Evolutionary conservation across 2,329 filamentous ascomycete genomes (phyloP).

Genomic region (Tolypocladium pustulatum): DNA sequence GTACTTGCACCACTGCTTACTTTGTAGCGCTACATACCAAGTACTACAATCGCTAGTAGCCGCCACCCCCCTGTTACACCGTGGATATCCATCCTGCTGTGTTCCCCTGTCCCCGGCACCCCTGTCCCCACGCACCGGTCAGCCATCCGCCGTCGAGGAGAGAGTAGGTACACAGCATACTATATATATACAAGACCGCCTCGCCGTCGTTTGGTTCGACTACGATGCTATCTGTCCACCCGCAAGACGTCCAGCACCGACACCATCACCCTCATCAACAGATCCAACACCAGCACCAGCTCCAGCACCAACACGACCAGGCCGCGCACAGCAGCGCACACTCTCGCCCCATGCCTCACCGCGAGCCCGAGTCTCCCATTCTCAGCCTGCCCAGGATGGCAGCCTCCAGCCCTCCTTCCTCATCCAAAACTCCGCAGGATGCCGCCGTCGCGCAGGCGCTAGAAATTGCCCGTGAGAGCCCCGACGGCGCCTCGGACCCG

Average conservation of each 20-base stretch:
- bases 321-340: background rate
- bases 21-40: background rate
- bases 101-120: background rate
- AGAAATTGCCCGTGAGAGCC: conserved; percentile 64
- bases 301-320: background rate
- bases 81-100: background rate
- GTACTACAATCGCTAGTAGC: background rate
- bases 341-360: conserved; percentile 10
- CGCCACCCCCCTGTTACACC: background rate
- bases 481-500: conserved; percentile 53
- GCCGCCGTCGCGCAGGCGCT: conserved; percentile 54
- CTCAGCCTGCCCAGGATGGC: conserved; percentile 4
- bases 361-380: conserved; percentile 8
- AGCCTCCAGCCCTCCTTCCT: background rate
- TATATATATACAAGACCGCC: conserved; percentile 10
- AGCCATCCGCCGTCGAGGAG: background rate
- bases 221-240: conserved; percentile 12
- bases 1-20: background rate
- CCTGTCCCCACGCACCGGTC: background rate
- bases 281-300: background rate
- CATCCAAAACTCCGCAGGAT: conserved; percentile 15
- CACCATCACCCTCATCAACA: background rate
- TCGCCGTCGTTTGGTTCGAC: background rate
- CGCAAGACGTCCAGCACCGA: conserved; percentile 6
- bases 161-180: background rate